phyloP scores from a whole-genome alignment of 1,139 yeast species.

The Fermentozyma sake region DNA sequence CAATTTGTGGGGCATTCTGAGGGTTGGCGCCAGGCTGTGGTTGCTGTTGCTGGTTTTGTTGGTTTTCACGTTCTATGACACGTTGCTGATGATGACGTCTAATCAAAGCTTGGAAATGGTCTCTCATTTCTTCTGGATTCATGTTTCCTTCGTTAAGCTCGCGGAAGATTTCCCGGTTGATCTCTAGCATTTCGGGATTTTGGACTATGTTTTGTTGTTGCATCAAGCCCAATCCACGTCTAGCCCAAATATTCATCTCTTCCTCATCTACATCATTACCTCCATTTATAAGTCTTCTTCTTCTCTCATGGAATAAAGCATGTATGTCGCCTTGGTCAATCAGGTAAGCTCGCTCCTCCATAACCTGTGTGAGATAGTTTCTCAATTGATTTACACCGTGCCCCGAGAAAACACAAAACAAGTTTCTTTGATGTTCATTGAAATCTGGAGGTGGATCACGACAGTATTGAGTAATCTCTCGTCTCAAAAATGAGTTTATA shows the following conservation, averaged over 20 bases:
- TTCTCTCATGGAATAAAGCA: constrained; percentile 29
- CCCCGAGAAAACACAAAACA: constrained; percentile 93
- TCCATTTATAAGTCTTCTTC: constrained; percentile 24
- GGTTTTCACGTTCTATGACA: constrained; percentile 9
- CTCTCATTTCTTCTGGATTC: constrained; percentile 37
- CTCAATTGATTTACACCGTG: constrained; percentile 76
- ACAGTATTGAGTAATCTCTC: constrained; percentile 82
- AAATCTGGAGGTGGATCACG: constrained; percentile 95
- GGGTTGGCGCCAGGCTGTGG: constrained; percentile 4
- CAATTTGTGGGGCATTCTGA: constrained; percentile 40
- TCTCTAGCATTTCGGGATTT: constrained; percentile 24
- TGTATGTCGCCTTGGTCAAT: constrained; percentile 39
- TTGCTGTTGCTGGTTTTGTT: constrained; percentile 8
- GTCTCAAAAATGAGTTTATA: constrained; percentile 77
- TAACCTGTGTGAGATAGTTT: constrained; percentile 48
- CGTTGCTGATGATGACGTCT: constrained; percentile 18
- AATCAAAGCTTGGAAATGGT: constrained; percentile 32
- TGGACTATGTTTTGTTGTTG: constrained; percentile 8
- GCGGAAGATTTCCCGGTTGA: constrained; percentile 32
- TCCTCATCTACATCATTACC: constrained; percentile 20
- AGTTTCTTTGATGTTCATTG: constrained; percentile 77
- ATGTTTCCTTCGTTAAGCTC: constrained; percentile 32
- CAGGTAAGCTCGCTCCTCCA: constrained; percentile 41
- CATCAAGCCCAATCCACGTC: constrained; percentile 29
- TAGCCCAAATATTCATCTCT: constrained; percentile 26